Conservation (phyloP, 495 filamentous ascomycete species). For the Patellaria atrata region DNA sequence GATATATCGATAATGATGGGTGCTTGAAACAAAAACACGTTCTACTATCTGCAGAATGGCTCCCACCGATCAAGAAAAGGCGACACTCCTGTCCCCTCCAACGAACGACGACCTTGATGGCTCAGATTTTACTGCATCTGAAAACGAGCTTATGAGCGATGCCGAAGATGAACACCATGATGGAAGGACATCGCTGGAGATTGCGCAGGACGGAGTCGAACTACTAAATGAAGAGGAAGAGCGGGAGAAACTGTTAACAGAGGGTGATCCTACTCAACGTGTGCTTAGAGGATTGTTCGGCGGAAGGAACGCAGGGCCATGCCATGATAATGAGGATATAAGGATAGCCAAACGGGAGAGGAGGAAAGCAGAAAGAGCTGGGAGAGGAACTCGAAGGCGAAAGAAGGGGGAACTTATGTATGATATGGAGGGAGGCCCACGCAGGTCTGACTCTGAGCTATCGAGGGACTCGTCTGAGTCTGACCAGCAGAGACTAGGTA, state of each 20-base stretch:
- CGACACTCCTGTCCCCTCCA: no score
- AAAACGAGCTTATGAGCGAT: background rate
- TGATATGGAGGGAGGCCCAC: constrained; percentile 29
- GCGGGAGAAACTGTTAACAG: constrained; percentile 56
- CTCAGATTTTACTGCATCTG: no score
- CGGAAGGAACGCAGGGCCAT: constrained; percentile 18
- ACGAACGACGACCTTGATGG: no score
- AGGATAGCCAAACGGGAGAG: constrained; percentile 41
- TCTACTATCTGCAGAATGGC: no score
- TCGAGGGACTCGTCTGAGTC: constrained; percentile 17
- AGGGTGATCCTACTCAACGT: constrained; percentile 38
- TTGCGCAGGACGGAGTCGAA: constrained; percentile 55
- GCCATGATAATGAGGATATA: no score
- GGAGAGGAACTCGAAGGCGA: constrained; percentile 7
- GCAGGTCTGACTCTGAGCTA: constrained; percentile 9
- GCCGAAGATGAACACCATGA: constrained; percentile 5
- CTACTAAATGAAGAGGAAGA: constrained; percentile 83
- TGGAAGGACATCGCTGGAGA: constrained; percentile 48
- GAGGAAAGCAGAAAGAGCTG: constrained; percentile 30
- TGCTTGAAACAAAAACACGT: no score
- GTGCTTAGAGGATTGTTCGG: constrained; percentile 34
- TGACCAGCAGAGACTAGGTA: constrained; percentile 11
- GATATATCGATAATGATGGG: no score
- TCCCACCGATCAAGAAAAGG: no score
- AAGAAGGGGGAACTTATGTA: constrained; percentile 18